phyloP scores from a whole-genome alignment of 208 protist species.

The Trypanosoma congolense region DNA sequence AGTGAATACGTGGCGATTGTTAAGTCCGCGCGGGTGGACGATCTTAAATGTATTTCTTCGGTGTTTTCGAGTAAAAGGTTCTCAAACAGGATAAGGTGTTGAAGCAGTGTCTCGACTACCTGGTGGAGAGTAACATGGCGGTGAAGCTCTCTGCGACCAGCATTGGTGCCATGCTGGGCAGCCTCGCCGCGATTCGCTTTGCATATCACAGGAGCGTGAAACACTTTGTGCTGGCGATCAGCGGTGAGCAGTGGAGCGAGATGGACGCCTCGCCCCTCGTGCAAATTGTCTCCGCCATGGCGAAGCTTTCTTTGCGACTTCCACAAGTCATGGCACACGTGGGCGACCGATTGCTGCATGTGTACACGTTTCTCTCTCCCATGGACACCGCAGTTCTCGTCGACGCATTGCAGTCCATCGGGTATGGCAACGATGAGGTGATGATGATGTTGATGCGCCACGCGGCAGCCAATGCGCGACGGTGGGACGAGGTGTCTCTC shows the following conservation, averaged over 20 bases:
- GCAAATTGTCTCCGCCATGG: slow-evolving; percentile 48
- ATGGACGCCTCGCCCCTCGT: slow-evolving; percentile 77
- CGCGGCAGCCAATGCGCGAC: slow-evolving; percentile 36
- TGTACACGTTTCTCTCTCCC: slow-evolving; percentile 55
- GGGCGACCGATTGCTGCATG: slow-evolving; percentile 31
- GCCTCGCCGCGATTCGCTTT: slow-evolving; percentile 68
- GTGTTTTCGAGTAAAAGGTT: slow-evolving; percentile 78
- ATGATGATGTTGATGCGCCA: slow-evolving; percentile 48
- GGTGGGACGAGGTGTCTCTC: slow-evolving; percentile 62
- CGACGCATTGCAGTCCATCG: slow-evolving; percentile 59
- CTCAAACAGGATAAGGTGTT: slow-evolving; percentile 81
- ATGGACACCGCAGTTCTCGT: slow-evolving; percentile 53
- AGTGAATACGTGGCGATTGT: slow-evolving; percentile 53
- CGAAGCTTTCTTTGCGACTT: slow-evolving; percentile 51
- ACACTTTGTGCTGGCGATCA: slow-evolving; percentile 54
- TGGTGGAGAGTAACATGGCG: slow-evolving; percentile 43
- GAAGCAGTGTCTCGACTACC: slow-evolving; percentile 51
- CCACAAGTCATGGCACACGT: slow-evolving; percentile 38
- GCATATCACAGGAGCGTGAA: slow-evolving; percentile 64
- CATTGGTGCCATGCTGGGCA: slow-evolving; percentile 70
- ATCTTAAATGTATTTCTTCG: slow-evolving; percentile 86
- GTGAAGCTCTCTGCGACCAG: slow-evolving; percentile 46
- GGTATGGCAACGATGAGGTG: slow-evolving; percentile 43
- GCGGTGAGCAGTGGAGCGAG: slow-evolving; percentile 67
- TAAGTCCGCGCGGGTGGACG: slow-evolving; percentile 59